phyloP scores from a whole-genome alignment of 2,329 filamentous ascomycete genomes.

The Colletotrichum spaethianum region DNA sequence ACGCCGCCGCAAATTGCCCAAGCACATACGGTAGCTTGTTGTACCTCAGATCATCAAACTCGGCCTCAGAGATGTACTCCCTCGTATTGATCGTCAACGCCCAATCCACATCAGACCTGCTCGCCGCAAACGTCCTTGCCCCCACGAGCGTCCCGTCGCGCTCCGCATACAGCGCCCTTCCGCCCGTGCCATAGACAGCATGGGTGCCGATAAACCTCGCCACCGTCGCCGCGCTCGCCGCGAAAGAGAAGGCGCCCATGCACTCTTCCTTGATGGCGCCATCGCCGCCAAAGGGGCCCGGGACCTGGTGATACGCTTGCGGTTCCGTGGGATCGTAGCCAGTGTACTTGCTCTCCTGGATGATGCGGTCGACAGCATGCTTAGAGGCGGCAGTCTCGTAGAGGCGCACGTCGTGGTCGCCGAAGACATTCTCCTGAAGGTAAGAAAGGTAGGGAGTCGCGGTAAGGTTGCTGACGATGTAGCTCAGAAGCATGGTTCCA shows the following conservation, averaged over 20 bases:
- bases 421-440: constrained; percentile 27
- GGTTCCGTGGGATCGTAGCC: constrained; percentile 36
- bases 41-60: constrained; percentile 30
- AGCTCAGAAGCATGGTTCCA: constrained; percentile 33
- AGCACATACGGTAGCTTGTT: constrained; percentile 21
- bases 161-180: background rate
- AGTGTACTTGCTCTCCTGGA: constrained; percentile 34
- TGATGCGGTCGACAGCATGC: constrained; percentile 34
- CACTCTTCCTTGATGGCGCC: constrained; percentile 42
- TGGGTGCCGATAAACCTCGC: constrained; percentile 39
- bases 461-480: constrained; percentile 41
- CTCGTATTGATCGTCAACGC: too few relatives aligned
- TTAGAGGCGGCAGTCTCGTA: constrained; percentile 36
- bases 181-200: constrained; percentile 30
- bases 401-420: constrained; percentile 34
- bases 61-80: constrained; percentile 23
- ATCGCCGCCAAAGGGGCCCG: constrained; percentile 34
- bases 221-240: constrained; percentile 28
- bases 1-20: background rate
- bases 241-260: constrained; percentile 30
- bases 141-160: constrained; percentile 16
- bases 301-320: background rate
- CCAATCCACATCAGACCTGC: too few relatives aligned
- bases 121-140: constrained; percentile 17
- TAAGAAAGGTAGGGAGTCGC: constrained; percentile 28